phyloP scores from a whole-genome alignment of 331 rosid species.

The Quercus tomentella region DNA sequence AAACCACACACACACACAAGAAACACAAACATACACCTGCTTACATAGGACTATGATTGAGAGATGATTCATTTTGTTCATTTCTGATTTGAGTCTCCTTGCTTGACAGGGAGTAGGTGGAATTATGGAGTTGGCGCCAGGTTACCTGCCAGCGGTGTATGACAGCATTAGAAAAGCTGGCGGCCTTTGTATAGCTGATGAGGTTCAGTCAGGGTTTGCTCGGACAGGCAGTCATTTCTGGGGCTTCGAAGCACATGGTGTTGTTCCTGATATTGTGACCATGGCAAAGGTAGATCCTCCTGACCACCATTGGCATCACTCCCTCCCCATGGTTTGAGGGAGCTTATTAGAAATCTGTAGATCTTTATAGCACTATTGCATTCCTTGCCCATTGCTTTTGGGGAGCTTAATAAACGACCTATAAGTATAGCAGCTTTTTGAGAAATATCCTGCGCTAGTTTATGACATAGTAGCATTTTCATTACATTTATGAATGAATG shows the following conservation, averaged over 20 bases:
- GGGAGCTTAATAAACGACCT: not conserved
- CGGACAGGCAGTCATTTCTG: constrained; percentile 44
- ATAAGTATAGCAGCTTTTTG: not conserved
- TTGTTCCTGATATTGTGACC: constrained; percentile 51
- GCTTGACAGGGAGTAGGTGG: constrained; percentile 50
- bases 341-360: not conserved
- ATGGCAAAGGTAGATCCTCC: constrained; percentile 39
- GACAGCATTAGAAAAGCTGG: constrained; percentile 40
- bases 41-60: not conserved
- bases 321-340: not conserved
- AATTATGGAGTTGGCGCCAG: constrained; percentile 45
- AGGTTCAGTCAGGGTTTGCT: constrained; percentile 50
- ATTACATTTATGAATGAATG: not conserved
- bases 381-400: not conserved
- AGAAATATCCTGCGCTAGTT: not conserved
- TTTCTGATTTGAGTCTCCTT: constrained; percentile 9
- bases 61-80: not conserved
- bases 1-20: not conserved
- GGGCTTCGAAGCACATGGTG: constrained; percentile 50
- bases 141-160: constrained; percentile 44
- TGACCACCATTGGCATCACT: not conserved
- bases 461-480: not conserved
- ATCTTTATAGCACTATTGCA: not conserved
- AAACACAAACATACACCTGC: not conserved
- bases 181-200: constrained; percentile 48